Conservation (phyloP, 1,284 basidiomycete species). For the Sporisorium graminicola region DNA sequence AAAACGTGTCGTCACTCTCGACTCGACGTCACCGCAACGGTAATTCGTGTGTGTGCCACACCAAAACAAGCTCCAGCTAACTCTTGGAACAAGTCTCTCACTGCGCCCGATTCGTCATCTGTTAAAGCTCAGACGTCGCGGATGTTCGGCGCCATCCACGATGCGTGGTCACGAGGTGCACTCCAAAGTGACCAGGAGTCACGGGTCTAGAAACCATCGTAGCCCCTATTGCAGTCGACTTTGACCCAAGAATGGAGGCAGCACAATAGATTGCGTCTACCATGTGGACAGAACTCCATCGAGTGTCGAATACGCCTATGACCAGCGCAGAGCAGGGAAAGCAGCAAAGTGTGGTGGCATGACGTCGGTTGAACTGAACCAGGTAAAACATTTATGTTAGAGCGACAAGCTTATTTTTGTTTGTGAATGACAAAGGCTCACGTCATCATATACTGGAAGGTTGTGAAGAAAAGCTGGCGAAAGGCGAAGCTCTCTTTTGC, state of each 20-base stretch:
- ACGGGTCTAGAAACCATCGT: neutral
- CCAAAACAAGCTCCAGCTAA: neutral
- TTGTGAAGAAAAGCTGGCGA: slow-evolving; percentile 22
- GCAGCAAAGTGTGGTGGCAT: neutral
- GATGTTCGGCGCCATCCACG: slow-evolving; percentile 2
- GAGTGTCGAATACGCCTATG: too few relatives aligned
- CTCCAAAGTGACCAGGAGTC: neutral
- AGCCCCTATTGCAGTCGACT: neutral
- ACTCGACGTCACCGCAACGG: neutral
- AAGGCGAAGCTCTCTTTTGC: slow-evolving; percentile 1
- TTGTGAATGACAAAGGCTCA: slow-evolving; percentile 26
- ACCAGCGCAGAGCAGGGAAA: neutral
- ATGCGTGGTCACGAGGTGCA: slow-evolving; percentile 13
- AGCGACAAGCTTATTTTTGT: neutral
- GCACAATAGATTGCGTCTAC: too few relatives aligned
- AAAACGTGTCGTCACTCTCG: slow-evolving; percentile 12
- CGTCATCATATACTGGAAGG: slow-evolving; percentile 13
- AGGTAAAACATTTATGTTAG: neutral
- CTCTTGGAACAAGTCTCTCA: neutral
- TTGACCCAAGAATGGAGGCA: neutral
- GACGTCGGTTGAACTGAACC: neutral
- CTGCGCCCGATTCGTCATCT: neutral
- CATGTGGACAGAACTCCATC: too few relatives aligned
- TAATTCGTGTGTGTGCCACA: neutral
- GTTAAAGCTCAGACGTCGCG: neutral